Percentiles rank a stretch among this genome's conserved stretches.
These are phyloP conservation scores for Penicillium turbatum DNA, from an alignment of 495 filamentous ascomycete genomes.

Conservation along the genomic window DNA sequence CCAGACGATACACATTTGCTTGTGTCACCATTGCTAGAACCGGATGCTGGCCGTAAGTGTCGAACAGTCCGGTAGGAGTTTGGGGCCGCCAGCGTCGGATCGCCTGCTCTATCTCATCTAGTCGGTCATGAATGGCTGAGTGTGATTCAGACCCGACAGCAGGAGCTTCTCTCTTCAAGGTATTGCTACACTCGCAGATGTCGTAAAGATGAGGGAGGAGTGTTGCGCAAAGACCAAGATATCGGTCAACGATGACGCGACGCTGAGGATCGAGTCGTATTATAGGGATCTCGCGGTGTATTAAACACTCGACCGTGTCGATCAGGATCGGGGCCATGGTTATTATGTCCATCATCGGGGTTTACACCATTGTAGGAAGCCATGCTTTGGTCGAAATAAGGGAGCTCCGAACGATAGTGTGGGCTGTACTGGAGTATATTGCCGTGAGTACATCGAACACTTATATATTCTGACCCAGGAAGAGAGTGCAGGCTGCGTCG, in stretches of 20 bases:
- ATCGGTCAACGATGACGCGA: constrained; percentile 31
- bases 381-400: constrained; percentile 27
- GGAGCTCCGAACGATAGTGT: constrained; percentile 26
- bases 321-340: constrained; percentile 29
- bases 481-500: constrained; percentile 25
- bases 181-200: constrained; percentile 29
- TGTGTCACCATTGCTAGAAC: constrained; percentile 29
- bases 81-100: constrained; percentile 27
- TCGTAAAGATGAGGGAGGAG: constrained; percentile 31
- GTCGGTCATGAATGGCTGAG: constrained; percentile 12
- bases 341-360: constrained; percentile 28
- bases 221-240: constrained; percentile 28
- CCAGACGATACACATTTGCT: constrained; percentile 31
- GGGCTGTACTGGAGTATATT: constrained; percentile 22
- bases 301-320: constrained; percentile 31
- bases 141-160: constrained; percentile 4
- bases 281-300: constrained; percentile 31
- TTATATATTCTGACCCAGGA: constrained; percentile 31
- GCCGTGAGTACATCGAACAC: constrained; percentile 29
- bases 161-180: constrained; percentile 11
- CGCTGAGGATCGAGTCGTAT: constrained; percentile 21
- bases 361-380: constrained; percentile 21
- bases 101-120: constrained; percentile 21
- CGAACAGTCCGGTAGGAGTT: constrained; percentile 12
- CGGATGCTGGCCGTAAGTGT: constrained; percentile 19